Base-by-base conservation (phyloP, 805 yeast genomes). In the Metschnikowia reukaufii region DNA sequence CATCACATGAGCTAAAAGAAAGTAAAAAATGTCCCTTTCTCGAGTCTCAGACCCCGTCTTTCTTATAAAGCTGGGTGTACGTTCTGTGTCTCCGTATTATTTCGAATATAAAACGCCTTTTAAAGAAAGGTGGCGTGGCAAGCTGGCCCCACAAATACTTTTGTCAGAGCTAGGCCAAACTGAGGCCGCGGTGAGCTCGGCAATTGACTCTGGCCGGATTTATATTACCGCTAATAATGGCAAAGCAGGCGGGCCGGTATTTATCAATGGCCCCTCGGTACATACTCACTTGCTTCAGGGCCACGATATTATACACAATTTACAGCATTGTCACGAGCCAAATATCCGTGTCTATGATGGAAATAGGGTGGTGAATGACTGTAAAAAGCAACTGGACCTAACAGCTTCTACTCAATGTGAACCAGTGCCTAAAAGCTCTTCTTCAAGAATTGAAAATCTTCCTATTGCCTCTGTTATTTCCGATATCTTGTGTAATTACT, bases 301-400 rank as follows among this genome's bases (percentile, higher is more conserved):
- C 6, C 65, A 66, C 40, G 73, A 69, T 50, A 53, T 65, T 1
- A 62, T 69, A 18, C 59, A 52, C 46, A 63, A 62, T 42, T 36
- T 36, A 1, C 58, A 66, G 18, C 81, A 78, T 53, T 66, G 67
- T 51, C 82, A 78, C 51, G 83, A 78, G 48, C 74, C 78, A 6
- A 31, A 42, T 6, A 42, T 55, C n/a, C 15, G 39, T 8, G 34
- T 48, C 39, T 37, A 15, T 19, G 35, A 13, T 16, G 27, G 25
- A 15, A 16, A n/a, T 8, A 36, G 30, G 30, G 30, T 25, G 7
- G 30, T 8, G 12, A 31, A 31, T 31, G 34, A 25, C 29, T 3
- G 29, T n/a, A n/a, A n/a, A n/a, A n/a, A n/a, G n/a, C n/a, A n/a
- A n/a, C n/a, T n/a, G n/a, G n/a, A n/a, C n/a, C n/a, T n/a, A n/a